Evolutionary conservation across 1,284 basidiomycete species (phyloP).

Genomic region (Cutaneotrichosporon mucoides): DNA sequence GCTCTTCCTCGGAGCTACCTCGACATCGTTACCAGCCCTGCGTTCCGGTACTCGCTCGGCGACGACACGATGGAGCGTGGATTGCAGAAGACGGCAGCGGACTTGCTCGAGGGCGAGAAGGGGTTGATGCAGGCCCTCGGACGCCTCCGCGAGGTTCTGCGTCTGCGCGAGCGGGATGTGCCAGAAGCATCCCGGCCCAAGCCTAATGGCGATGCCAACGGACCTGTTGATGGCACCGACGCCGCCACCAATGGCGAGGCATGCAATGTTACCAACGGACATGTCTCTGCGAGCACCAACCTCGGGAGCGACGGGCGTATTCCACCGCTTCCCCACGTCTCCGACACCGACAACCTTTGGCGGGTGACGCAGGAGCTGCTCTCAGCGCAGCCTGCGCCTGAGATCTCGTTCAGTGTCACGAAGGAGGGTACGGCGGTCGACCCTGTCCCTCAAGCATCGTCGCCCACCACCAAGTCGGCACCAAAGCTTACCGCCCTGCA

Average conservation of each 20-base stretch:
- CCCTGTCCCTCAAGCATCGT: neutral
- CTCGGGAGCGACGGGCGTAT: too few species aligned
- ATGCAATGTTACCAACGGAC: neutral
- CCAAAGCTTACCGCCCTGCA: slow-evolving; percentile 40
- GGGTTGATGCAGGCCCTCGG: slow-evolving; percentile 46
- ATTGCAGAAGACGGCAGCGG: slow-evolving; percentile 45
- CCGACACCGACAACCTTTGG: slow-evolving; percentile 45
- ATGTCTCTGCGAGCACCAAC: slow-evolving; percentile 19
- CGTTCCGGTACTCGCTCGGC: slow-evolving; percentile 48
- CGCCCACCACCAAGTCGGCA: neutral
- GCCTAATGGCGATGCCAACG: slow-evolving; percentile 2
- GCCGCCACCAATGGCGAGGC: slow-evolving; percentile 11
- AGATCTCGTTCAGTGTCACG: slow-evolving; percentile 29
- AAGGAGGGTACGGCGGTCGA: slow-evolving; percentile 21
- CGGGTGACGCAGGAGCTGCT: slow-evolving; percentile 43
- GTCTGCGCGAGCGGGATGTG: slow-evolving; percentile 37
- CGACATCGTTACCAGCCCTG: slow-evolving; percentile 45
- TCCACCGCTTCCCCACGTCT: too few species aligned
- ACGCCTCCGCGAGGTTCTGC: slow-evolving; percentile 38
- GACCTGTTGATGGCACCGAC: slow-evolving; percentile 7
- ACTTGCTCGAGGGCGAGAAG: slow-evolving; percentile 49
- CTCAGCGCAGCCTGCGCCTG: slow-evolving; percentile 17
- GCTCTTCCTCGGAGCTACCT: slow-evolving; percentile 43
- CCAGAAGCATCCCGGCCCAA: slow-evolving; percentile 8
- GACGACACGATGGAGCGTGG: slow-evolving; percentile 47